A percentile compares a stretch with the other conserved stretches of the same genome.
These are phyloP conservation scores for Hevea brasiliensis DNA, from an alignment of 345 rosid species.

Conservation along the genomic window DNA sequence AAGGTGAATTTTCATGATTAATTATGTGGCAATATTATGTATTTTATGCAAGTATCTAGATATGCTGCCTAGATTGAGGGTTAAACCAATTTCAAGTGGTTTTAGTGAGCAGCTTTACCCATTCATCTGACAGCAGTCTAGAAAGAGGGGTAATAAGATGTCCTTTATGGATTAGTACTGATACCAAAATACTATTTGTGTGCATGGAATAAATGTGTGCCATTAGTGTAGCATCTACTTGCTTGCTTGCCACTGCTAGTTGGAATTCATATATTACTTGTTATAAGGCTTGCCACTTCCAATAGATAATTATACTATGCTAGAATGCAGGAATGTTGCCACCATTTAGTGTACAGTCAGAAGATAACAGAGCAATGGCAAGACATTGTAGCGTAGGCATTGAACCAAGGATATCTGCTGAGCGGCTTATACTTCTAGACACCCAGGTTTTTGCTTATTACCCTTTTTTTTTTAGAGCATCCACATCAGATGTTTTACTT, in stretches of 20 bases:
- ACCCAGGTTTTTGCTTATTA: conserved; percentile 52
- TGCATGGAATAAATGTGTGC: background rate
- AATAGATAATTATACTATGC: conserved; percentile 4
- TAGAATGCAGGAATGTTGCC: conserved; percentile 66
- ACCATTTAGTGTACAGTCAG: conserved; percentile 63
- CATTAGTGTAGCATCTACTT: background rate
- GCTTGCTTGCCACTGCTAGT: too few relatives aligned
- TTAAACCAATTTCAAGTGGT: background rate
- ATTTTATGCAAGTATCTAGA: background rate
- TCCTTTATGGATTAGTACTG: background rate
- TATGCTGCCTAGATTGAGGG: background rate
- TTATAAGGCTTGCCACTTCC: background rate
- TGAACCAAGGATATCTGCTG: conserved; percentile 77
- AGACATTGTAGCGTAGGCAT: conserved; percentile 74
- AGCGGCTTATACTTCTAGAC: conserved; percentile 78
- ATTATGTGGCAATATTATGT: background rate
- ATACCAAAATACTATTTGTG: background rate
- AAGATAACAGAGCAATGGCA: conserved; percentile 62
- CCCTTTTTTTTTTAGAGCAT: background rate
- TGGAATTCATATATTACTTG: background rate
- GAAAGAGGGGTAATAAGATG: background rate
- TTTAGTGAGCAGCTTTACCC: background rate
- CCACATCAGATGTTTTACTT: background rate
- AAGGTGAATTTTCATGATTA: background rate
- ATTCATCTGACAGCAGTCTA: background rate